Percentiles rank a stretch among this genome's conserved stretches.
These are phyloP conservation scores for Solanum okadae DNA, from an alignment of 257 asterid genomes.

Conservation along the genomic window DNA sequence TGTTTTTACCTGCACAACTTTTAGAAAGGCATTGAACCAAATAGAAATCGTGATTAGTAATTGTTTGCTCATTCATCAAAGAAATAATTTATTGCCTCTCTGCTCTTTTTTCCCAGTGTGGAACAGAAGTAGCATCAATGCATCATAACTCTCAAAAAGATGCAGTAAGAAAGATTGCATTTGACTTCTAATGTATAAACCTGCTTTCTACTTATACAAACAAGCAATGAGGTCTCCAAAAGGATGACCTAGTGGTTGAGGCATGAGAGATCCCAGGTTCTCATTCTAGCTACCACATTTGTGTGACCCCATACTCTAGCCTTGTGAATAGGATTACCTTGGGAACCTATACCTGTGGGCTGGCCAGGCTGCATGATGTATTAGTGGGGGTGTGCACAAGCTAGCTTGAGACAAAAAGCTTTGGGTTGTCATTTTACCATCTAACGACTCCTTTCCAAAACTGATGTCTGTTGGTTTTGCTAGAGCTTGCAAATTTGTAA, in stretches of 20 bases:
- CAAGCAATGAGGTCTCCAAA: neutral
- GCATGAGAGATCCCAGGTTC: neutral
- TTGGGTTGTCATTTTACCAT: neutral
- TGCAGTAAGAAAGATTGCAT: neutral
- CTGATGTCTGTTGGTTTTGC: neutral
- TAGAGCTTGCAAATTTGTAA: neutral
- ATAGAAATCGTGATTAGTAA: neutral
- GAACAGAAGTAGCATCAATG: neutral
- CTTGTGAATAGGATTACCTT: neutral
- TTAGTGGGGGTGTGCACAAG: neutral
- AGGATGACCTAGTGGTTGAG: neutral
- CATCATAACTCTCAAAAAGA: neutral
- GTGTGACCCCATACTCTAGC: neutral
- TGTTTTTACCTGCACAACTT: neutral
- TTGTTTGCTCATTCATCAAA: neutral
- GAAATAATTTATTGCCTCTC: neutral
- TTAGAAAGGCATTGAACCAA: neutral
- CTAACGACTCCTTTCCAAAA: neutral
- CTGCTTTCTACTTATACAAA: neutral
- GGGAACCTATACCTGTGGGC: neutral
- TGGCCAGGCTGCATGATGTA: neutral
- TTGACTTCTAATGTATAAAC: neutral
- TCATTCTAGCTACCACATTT: neutral
- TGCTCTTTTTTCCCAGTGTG: neutral
- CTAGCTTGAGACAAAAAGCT: neutral